Evolutionary conservation across 352 stramenopile genomes (phyloP).

Genomic region (Phytophthora citrophthora): DNA sequence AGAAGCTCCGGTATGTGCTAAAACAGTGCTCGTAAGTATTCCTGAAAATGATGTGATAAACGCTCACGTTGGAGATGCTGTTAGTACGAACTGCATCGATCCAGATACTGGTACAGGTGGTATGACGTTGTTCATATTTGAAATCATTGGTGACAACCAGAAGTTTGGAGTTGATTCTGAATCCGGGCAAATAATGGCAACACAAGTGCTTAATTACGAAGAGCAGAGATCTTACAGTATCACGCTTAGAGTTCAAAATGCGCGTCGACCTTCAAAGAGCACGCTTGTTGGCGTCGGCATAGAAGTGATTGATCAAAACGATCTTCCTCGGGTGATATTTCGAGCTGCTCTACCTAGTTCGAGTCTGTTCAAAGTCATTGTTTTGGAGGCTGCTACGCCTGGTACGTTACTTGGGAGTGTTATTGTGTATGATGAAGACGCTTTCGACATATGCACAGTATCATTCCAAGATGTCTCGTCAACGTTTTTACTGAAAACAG

Average conservation of each 20-base stretch:
- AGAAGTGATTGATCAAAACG: slow-evolving; percentile 19
- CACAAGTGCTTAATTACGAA: slow-evolving; percentile 25
- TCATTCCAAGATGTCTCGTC: slow-evolving; percentile 5
- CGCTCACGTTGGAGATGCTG: slow-evolving; percentile 30
- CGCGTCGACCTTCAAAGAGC: slow-evolving; percentile 18
- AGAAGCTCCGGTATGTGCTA: slow-evolving; percentile 20
- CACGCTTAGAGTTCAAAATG: slow-evolving; percentile 24
- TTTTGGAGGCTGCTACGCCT: slow-evolving; percentile 20
- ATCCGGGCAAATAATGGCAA: slow-evolving; percentile 18
- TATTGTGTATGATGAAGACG: slow-evolving; percentile 29
- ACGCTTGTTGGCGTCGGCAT: slow-evolving; percentile 16
- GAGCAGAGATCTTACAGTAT: slow-evolving; percentile 13
- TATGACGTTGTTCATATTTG: slow-evolving; percentile 43
- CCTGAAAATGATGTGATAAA: slow-evolving; percentile 41
- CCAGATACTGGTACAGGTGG: slow-evolving; percentile 41
- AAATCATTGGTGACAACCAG: slow-evolving; percentile 23
- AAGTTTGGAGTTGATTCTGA: slow-evolving; percentile 10
- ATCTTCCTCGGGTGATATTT: slow-evolving; percentile 23
- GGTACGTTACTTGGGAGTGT: slow-evolving; percentile 22
- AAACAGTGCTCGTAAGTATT: background rate
- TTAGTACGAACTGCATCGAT: slow-evolving; percentile 55
- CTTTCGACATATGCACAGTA: slow-evolving; percentile 13
- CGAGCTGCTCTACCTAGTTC: slow-evolving; percentile 14
- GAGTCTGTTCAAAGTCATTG: background rate
- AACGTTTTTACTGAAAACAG: slow-evolving; percentile 7